Conservation (phyloP, 768 basidiomycete species). For the Naganishia onofrii region DNA sequence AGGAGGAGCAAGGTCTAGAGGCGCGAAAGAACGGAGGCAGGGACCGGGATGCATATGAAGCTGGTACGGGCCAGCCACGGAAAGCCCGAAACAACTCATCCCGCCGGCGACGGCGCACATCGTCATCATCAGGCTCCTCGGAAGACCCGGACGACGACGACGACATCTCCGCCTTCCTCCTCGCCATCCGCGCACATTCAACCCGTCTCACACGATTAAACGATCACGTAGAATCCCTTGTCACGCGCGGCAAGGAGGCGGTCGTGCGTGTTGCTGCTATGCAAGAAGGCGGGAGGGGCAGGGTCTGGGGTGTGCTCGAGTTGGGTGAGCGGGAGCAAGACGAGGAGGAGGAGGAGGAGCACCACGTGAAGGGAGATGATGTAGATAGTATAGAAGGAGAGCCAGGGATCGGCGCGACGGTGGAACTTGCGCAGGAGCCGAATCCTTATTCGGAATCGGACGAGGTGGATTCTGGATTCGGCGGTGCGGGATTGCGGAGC, state of each 20-base stretch:
- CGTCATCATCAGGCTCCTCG: no score
- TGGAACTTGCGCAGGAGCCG: no score
- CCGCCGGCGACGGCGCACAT: slow-evolving; percentile 3
- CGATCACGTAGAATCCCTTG: slow-evolving; percentile 3
- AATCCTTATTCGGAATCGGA: no score
- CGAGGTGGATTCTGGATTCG: no score
- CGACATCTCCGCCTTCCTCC: slow-evolving; percentile 5
- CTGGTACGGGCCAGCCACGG: not conserved
- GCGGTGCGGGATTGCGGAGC: no score
- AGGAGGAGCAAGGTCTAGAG: no score
- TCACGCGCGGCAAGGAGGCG: slow-evolving; percentile 26
- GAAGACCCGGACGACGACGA: not conserved
- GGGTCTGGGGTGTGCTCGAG: slow-evolving; percentile 22
- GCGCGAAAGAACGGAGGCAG: not conserved
- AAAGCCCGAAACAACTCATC: not conserved
- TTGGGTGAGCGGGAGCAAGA: not conserved
- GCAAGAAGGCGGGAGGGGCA: slow-evolving; percentile 24
- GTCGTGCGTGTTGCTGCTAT: slow-evolving; percentile 11
- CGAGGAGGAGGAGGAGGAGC: not conserved
- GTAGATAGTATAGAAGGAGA: not conserved
- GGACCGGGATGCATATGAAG: no score
- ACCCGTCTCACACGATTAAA: not conserved
- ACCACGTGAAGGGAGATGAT: not conserved
- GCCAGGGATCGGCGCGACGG: not conserved
- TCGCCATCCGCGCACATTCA: not conserved